phyloP scores from a whole-genome alignment of 768 basidiomycete genomes.

The Tephrocybe sp. region DNA sequence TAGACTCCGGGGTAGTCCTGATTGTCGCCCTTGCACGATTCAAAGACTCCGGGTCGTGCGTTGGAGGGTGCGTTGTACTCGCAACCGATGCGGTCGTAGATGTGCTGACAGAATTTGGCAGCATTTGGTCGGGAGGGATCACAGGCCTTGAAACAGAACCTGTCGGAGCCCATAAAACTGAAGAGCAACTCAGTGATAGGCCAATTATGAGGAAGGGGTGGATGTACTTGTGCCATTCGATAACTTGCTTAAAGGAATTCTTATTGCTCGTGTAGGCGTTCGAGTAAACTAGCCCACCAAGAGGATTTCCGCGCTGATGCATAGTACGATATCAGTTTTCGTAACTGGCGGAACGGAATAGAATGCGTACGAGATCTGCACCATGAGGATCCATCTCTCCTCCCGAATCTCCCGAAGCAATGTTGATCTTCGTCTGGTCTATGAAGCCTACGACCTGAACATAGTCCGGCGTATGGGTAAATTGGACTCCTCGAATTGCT shows the following conservation, averaged over 20 bases:
- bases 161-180: slow-evolving; percentile 22
- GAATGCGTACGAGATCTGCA: slow-evolving; percentile 31
- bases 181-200: slow-evolving; percentile 21
- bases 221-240: slow-evolving; percentile 19
- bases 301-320: slow-evolving; percentile 23
- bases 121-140: slow-evolving; percentile 44
- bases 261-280: slow-evolving; percentile 14
- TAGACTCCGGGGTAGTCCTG: slow-evolving; percentile 46
- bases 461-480: slow-evolving; percentile 58
- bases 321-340: background rate
- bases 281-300: slow-evolving; percentile 16
- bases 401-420: slow-evolving; percentile 47
- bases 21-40: slow-evolving; percentile 62
- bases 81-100: slow-evolving; percentile 20
- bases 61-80: slow-evolving; percentile 63
- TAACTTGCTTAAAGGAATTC: slow-evolving; percentile 13
- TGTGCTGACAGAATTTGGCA: slow-evolving; percentile 20
- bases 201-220: background rate
- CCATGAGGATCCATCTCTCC: slow-evolving; percentile 57
- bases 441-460: slow-evolving; percentile 59
- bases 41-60: slow-evolving; percentile 57
- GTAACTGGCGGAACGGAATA: background rate
- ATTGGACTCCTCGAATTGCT: slow-evolving; percentile 27
- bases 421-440: slow-evolving; percentile 57
- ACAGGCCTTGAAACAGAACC: slow-evolving; percentile 43